Conservation (phyloP, 768 basidiomycete genomes). For the Trametes gibbosa region DNA sequence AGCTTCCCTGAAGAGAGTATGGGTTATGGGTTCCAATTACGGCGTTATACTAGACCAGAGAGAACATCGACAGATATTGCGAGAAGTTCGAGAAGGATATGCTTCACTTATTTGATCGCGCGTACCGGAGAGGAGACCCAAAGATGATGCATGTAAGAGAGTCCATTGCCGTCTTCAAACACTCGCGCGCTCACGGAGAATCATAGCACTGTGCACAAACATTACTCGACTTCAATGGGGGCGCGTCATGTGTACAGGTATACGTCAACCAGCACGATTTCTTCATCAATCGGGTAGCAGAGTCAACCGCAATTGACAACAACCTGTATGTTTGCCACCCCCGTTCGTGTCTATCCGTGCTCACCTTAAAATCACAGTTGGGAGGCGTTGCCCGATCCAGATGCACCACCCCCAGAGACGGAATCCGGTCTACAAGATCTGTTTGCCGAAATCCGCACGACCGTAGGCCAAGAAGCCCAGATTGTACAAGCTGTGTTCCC, state of each 20-base stretch:
- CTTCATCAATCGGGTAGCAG: constrained; percentile 91
- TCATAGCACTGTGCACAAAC: constrained; percentile 96
- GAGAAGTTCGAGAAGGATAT: constrained; percentile 99
- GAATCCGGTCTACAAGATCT: constrained; percentile 80
- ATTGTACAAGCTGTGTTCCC: constrained; percentile 99
- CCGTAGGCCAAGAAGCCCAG: constrained; percentile 93
- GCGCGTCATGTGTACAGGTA: constrained; percentile 93
- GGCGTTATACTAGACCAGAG: constrained; percentile 62
- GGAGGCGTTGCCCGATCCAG: constrained; percentile 76
- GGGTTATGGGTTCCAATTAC: too few species aligned
- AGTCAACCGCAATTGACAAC: constrained; percentile 53
- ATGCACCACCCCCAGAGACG: constrained; percentile 67
- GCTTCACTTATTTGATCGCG: constrained; percentile 91
- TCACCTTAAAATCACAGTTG: constrained; percentile 53
- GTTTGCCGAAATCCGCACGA: constrained; percentile 83
- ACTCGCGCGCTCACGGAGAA: constrained; percentile 5
- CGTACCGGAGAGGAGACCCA: constrained; percentile 95
- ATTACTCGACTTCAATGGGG: constrained; percentile 96
- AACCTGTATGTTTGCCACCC: constrained; percentile 45
- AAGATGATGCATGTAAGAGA: constrained; percentile 92
- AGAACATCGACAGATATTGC: constrained; percentile 94
- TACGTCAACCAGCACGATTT: constrained; percentile 99
- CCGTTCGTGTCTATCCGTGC: background rate
- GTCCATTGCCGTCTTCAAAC: constrained; percentile 25
- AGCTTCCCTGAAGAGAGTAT: background rate